Base-by-base conservation (phyloP, 1,284 basidiomycete genomes). In the Ceratorhiza oryzae-sativae region DNA sequence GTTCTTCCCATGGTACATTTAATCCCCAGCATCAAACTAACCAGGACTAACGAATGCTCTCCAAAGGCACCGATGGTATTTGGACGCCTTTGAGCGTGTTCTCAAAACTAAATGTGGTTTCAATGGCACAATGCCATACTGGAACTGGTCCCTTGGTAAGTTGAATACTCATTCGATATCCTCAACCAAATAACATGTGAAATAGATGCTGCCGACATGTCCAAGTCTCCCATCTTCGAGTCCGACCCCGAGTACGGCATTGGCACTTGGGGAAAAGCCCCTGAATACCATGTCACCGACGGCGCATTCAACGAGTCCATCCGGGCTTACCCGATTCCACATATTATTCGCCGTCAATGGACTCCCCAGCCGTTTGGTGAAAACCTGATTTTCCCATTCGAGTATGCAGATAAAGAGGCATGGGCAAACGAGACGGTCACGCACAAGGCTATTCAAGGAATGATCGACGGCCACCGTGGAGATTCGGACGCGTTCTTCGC, bases 81-180 rank as follows among this genome's bases (percentile, higher is more conserved):
- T n/a, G n/a, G n/a, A n/a, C n/a, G n/a, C n/a, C n/a, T n/a, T n/a
- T n/a, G n/a, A n/a, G n/a, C n/a, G n/a, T n/a, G n/a, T n/a, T n/a
- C n/a, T n/a, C 32, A 42, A 55, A 45, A 53, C 30, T 15, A 27
- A 65, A 18, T 63, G 71, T 46, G 32, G 36, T 3, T 63, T 63
- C 48, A 72, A 62, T 6, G 45, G 49, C 6, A 45, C 41, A 5
- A 46, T n/a, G n/a, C n/a, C n/a, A n/a, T n/a, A n/a, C n/a, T n/a
- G n/a, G n/a, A 45, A 72, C 34, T 72, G 60, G 71, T 48, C 60
- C 25, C 60, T 72, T 20, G 60, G 71, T 62, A n/a, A n/a, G n/a
- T n/a, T n/a, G n/a, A n/a, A n/a, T n/a, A n/a, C n/a, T n/a, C n/a
- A n/a, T n/a, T n/a, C n/a, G n/a, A n/a, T n/a, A n/a, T n/a, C n/a